Evolutionary conservation across 371 early-diverging fungal genomes (phyloP).

Genomic region (Fennellomyces sp.): DNA sequence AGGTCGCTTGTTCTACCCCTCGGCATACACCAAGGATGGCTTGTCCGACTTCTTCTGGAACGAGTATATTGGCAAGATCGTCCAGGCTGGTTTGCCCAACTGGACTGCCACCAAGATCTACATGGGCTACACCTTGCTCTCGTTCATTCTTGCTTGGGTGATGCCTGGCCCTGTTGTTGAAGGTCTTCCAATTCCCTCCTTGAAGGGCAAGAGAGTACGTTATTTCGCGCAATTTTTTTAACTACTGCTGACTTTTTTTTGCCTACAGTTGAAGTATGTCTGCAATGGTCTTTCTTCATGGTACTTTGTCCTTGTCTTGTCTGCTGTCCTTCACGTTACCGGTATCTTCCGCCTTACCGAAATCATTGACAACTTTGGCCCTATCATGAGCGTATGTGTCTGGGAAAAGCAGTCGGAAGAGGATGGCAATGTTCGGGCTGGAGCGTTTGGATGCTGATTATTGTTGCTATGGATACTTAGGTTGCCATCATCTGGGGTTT

Average conservation of each 20-base stretch:
- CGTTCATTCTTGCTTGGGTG: conserved; percentile 57
- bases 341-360: conserved; percentile 54
- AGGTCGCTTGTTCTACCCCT: conserved; percentile 60
- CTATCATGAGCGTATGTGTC: conserved; percentile 52
- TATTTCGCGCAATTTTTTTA: background rate
- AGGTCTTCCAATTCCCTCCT: conserved; percentile 71
- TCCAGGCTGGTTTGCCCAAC: conserved; percentile 56
- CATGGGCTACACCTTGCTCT: conserved; percentile 58
- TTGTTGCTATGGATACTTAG: too few relatives aligned
- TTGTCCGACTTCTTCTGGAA: conserved; percentile 40
- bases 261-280: conserved; percentile 47
- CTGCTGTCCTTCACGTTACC: conserved; percentile 51
- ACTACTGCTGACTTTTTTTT: too few relatives aligned
- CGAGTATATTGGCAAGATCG: conserved; percentile 47
- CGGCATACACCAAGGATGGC: conserved; percentile 35
- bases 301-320: conserved; percentile 52
- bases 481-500: conserved; percentile 60
- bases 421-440: background rate
- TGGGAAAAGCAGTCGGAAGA: background rate
- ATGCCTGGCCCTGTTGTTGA: conserved; percentile 74
- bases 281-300: conserved; percentile 64
- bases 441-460: too few relatives aligned
- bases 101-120: conserved; percentile 61
- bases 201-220: conserved; percentile 57
- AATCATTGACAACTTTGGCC: conserved; percentile 67